Base-by-base conservation (phyloP, 2,329 filamentous ascomycete genomes). In the Pestalotiopsis sp. region DNA sequence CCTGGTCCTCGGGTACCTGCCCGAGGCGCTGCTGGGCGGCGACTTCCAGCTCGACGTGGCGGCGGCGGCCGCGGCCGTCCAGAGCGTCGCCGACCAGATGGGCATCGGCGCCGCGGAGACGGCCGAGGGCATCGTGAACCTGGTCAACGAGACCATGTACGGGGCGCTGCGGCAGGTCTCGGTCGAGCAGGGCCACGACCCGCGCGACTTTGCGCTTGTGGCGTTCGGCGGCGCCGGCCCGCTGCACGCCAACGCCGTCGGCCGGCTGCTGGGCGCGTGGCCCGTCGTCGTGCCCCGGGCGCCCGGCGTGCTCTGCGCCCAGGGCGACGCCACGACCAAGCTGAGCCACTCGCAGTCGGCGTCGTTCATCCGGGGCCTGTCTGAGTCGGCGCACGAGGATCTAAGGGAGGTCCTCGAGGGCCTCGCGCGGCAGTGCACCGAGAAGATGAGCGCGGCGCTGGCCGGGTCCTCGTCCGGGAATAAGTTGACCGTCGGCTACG, bases 241-340 rank as follows among this genome's bases (percentile, higher is more conserved):
- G 20, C 76, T 86, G n/a, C 84, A 86, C 70, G 84, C 82, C 3
- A 86, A 86, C 65, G 82, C 83, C 3, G 77, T 86, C 1, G 84
- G 84, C 25, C 80, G 85, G 71, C 78, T 86, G 1, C 78, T 86
- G 4, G 82, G 83, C 0, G 82, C 83, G 2, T 86, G 82, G 81
- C 84, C 84, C 4, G 83, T 86, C n/a, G 85, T 86, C n/a, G 77
- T 86, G 2, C 84, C 84, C 12, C 83, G 82, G 1, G 83, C 83
- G 1, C 84, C 84, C 4, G 84, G 84, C 25, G 82, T 84, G 11
- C 75, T 86, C 0, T 86, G 84, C 69, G 84, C 84, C 2, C 81
- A 84, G 67, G 84, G 84, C 0, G 84, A 86, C 75, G 82, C 81
- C 3, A 84, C 82, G 1, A 86, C 84, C 0, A 83, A 83, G 70